Evolutionary conservation across 768 basidiomycete species (phyloP).

Genomic region (Postia placenta): DNA sequence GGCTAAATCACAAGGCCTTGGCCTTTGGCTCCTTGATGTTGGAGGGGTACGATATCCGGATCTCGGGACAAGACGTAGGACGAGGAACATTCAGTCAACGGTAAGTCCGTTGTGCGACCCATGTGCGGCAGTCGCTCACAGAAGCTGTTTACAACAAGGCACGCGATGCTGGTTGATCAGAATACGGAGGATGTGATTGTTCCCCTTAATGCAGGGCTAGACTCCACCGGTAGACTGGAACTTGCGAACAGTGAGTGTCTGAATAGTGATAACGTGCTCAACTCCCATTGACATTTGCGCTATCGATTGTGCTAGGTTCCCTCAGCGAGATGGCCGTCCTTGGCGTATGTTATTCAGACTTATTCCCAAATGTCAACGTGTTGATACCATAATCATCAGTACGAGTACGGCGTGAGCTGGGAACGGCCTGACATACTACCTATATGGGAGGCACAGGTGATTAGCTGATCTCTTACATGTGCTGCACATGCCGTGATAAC

Average conservation of each 20-base stretch:
- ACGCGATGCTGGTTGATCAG: constrained; percentile 92
- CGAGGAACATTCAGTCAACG: constrained; percentile 85
- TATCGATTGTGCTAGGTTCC: constrained; percentile 48
- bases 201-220: constrained; percentile 69
- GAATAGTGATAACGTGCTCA: background rate
- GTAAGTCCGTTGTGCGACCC: constrained; percentile 21
- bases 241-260: constrained; percentile 72
- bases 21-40: constrained; percentile 85
- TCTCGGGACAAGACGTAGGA: constrained; percentile 92
- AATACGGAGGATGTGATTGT: constrained; percentile 73
- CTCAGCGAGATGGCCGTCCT: constrained; percentile 88
- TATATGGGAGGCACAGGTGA: constrained; percentile 90
- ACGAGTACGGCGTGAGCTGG: constrained; percentile 90
- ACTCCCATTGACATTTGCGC: background rate
- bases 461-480: no score
- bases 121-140: background rate
- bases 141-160: constrained; percentile 30
- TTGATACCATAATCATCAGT: constrained; percentile 34
- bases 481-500: no score
- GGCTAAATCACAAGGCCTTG: constrained; percentile 46
- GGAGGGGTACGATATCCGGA: constrained; percentile 77
- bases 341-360: constrained; percentile 47
- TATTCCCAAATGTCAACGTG: background rate
- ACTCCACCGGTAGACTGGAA: constrained; percentile 64
- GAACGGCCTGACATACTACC: constrained; percentile 74